Base-by-base conservation (phyloP, 495 filamentous ascomycete species). In the Chaetomium cochliodes region DNA sequence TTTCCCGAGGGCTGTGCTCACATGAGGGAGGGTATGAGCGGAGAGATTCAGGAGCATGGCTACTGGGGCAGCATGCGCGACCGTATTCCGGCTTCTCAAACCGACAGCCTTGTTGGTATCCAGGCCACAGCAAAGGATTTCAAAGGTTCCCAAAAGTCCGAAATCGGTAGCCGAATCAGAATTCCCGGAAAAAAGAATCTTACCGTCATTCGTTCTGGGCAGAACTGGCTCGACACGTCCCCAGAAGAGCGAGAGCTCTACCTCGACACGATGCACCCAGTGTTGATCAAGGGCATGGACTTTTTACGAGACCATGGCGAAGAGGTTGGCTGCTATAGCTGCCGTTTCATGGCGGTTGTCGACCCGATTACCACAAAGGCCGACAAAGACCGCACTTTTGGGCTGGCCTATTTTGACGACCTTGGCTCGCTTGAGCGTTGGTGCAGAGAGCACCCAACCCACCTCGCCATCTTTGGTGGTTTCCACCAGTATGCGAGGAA, bases 401-500 rank as follows among this genome's bases (percentile, higher is more conserved):
- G 72, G 12, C 65, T 76, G 46, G 74, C 67, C 11, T 76, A 73
- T 49, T 75, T 75, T 50, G 68, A 76, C 59, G 69, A 76, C 15
- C 64, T 77, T 11, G 65, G 52, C n/a, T 70, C 67, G 53, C 63
- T 75, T 39, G 76, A 75, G 60, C n/a, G 70, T 37, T 75, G 72
- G 76, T 66, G 73, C 68, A 71, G 64, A 47, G 63, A 69, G 54
- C 73, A 77, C 58, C 60, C 67, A 52, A 74, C 71, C 52, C 70
- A 77, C 63, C 50, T 76, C 2, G 69, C 70, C 46, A 76, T 75
- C 30, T 77, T 74, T 67, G 69, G 72, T 2, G 70, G 73, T 2
- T 75, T 77, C 60, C 56, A 70, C 28, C 51, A 63, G 65, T 77
- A 76, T 54, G 69, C 68, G 50, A 65, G 65, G 60, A 58, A 66